Conservation (phyloP, 2,329 filamentous ascomycete genomes). For the Colletotrichum navitas region DNA sequence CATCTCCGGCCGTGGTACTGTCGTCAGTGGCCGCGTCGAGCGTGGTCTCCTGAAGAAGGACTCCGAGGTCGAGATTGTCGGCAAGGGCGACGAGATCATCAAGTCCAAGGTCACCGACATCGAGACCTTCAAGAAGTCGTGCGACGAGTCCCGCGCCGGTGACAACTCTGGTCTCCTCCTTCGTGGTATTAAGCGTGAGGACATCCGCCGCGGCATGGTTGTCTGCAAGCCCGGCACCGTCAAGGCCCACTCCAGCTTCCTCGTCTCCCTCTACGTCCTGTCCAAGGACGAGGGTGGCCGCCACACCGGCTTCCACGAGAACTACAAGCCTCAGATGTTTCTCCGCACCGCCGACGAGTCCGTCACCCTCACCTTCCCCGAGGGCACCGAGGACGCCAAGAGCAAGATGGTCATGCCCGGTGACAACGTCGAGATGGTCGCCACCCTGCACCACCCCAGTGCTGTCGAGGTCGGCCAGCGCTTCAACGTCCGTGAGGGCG, state of each 20-base stretch:
- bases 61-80: constrained; percentile 92
- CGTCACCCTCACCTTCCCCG: constrained; percentile 86
- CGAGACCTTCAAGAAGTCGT: constrained; percentile 99
- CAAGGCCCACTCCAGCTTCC: constrained; percentile 91
- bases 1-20: constrained; percentile 93
- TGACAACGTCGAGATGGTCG: constrained; percentile 98
- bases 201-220: constrained; percentile 95
- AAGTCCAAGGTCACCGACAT: constrained; percentile 99
- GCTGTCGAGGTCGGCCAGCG: constrained; percentile 93
- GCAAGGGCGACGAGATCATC: constrained; percentile 83
- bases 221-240: constrained; percentile 84
- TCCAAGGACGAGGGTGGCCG: constrained; percentile 98
- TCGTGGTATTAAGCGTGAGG: constrained; percentile 95
- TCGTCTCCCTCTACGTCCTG: constrained; percentile 96
- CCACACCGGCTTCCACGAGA: constrained; percentile 93
- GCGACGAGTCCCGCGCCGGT: constrained; percentile 94
- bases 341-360: constrained; percentile 90
- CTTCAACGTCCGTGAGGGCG: constrained; percentile 98
- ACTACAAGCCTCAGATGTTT: constrained; percentile 98
- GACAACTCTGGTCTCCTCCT: constrained; percentile 98
- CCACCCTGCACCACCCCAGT: constrained; percentile 85
- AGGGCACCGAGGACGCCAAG: constrained; percentile 78
- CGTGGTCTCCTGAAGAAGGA: constrained; percentile 95
- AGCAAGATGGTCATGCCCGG: constrained; percentile 95
- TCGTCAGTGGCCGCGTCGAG: constrained; percentile 97